These are phyloP conservation scores for Monosporascus sp. DNA, from an alignment of 2,329 filamentous ascomycete genomes.

Conservation along the genomic window DNA sequence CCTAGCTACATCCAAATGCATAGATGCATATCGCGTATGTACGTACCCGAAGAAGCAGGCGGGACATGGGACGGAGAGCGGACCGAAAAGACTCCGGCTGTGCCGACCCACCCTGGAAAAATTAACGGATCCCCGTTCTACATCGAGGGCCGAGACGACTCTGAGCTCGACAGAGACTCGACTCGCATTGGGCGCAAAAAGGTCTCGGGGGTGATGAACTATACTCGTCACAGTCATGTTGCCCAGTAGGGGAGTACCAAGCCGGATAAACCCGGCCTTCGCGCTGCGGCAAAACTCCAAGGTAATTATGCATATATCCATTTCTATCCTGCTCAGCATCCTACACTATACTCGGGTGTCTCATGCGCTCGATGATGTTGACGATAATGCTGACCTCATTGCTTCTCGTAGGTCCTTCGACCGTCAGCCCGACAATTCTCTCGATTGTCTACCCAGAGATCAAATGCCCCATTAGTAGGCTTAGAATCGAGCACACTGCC, in stretches of 20 bases:
- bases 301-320: constrained; percentile 8
- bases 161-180: background rate
- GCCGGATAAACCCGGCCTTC: constrained; percentile 36
- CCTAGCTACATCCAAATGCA: too few relatives aligned
- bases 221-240: constrained; percentile 39
- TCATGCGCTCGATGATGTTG: background rate
- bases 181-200: background rate
- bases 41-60: background rate
- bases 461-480: background rate
- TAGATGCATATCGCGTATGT: too few relatives aligned
- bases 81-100: background rate
- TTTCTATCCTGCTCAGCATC: too few relatives aligned
- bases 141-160: background rate
- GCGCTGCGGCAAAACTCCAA: constrained; percentile 28
- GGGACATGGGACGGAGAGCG: background rate
- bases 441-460: constrained; percentile 3
- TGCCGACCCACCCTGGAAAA: background rate
- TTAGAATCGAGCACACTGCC: constrained; percentile 6
- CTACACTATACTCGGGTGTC: too few relatives aligned
- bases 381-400: background rate
- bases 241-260: constrained; percentile 48
- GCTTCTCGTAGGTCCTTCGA: background rate
- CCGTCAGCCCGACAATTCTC: constrained; percentile 15
- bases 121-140: background rate
- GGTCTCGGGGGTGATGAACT: background rate